Evolutionary conservation across 305 asterid species (phyloP).

Genomic region (Stenogyne calaminthoides): DNA sequence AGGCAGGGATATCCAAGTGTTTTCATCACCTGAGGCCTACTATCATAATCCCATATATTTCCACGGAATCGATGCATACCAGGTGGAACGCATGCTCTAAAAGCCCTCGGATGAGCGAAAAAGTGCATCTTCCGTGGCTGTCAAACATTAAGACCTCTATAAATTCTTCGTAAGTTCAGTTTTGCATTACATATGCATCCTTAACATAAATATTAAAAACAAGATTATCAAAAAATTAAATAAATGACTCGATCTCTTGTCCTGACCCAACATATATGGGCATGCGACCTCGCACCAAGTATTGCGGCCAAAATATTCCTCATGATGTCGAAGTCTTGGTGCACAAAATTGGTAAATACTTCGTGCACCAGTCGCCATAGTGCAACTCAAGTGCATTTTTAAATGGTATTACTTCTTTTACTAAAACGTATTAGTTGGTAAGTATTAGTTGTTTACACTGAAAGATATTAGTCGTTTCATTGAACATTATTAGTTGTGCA

Average conservation of each 20-base stretch:
- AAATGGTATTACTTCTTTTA: no score
- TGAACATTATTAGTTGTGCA: no score
- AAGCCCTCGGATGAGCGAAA: constrained; percentile 94
- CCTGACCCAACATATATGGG: background rate
- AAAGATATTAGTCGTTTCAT: no score
- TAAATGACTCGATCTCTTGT: background rate
- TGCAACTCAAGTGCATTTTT: no score
- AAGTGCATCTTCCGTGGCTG: constrained; percentile 96
- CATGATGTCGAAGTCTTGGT: background rate
- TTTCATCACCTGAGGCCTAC: constrained; percentile 83
- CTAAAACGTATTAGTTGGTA: no score
- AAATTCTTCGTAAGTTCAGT: constrained; percentile 23
- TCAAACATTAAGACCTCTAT: constrained; percentile 28
- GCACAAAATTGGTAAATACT: no score
- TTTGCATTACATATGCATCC: background rate
- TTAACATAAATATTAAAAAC: background rate
- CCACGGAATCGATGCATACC: constrained; percentile 99
- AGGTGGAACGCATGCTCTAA: constrained; percentile 99
- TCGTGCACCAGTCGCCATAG: no score
- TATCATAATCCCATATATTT: constrained; percentile 90
- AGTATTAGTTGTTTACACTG: no score
- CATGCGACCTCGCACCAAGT: background rate
- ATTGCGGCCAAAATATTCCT: background rate
- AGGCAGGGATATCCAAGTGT: constrained; percentile 74
- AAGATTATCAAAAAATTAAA: background rate